Evolutionary conservation across 371 early-diverging fungal species (phyloP).

Genomic region (Mucor indicus): DNA sequence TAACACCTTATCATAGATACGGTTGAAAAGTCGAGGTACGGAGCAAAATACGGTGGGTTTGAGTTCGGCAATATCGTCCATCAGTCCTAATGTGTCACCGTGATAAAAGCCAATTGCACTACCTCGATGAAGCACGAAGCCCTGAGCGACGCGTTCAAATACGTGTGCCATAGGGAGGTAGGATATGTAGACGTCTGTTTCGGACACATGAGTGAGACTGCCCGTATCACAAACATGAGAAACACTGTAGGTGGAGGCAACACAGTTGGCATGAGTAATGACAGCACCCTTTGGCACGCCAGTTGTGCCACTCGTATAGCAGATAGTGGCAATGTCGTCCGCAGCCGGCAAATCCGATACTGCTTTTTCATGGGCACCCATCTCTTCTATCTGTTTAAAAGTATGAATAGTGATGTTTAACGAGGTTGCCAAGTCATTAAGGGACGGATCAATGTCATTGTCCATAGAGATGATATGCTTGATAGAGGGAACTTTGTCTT

Average conservation of each 20-base stretch:
- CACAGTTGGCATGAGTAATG: constrained; percentile 76
- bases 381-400: constrained; percentile 51
- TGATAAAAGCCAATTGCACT: constrained; percentile 54
- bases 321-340: constrained; percentile 86
- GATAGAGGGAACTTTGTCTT: constrained; percentile 67
- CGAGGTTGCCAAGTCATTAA: constrained; percentile 34
- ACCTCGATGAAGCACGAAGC: constrained; percentile 69
- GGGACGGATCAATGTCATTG: constrained; percentile 53
- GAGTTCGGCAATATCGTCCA: constrained; percentile 89
- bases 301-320: constrained; percentile 95
- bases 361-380: constrained; percentile 63
- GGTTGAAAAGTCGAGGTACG: constrained; percentile 95
- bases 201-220: constrained; percentile 56
- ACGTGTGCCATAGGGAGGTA: constrained; percentile 96
- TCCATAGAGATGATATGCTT: constrained; percentile 72
- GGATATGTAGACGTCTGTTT: constrained; percentile 86
- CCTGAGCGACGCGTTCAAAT: constrained; percentile 82
- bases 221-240: constrained; percentile 69
- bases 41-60: constrained; percentile 91
- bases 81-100: constrained; percentile 64
- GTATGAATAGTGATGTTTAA: constrained; percentile 16
- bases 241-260: constrained; percentile 58
- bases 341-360: constrained; percentile 61
- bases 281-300: constrained; percentile 92
- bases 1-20: constrained; percentile 93